Evolutionary conservation across 2,329 filamentous ascomycete genomes (phyloP).

Genomic region (Capronia coronata): DNA sequence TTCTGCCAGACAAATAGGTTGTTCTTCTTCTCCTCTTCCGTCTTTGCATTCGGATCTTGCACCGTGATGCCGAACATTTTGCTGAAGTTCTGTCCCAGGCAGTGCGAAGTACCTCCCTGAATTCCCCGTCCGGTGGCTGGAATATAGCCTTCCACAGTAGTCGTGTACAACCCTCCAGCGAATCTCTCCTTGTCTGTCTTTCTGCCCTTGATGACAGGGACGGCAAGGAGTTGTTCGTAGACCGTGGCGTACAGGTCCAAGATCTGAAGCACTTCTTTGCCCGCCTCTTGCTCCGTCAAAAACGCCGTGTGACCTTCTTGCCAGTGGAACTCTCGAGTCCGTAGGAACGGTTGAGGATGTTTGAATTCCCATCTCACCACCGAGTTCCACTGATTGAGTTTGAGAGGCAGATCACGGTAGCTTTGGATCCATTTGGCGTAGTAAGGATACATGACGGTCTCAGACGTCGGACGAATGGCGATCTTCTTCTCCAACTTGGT

Average conservation of each 20-base stretch:
- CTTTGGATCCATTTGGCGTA: conserved; percentile 96
- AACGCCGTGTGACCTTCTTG: conserved; percentile 95
- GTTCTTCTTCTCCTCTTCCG: conserved; percentile 59
- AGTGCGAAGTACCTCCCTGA: conserved; percentile 91
- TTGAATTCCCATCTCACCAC: conserved; percentile 96
- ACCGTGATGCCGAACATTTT: conserved; percentile 99
- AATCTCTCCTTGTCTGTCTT: conserved; percentile 99
- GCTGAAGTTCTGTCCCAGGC: conserved; percentile 93
- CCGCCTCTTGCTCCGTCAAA: conserved; percentile 73
- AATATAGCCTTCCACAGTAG: conserved; percentile 94
- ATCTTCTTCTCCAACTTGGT: conserved; percentile 81
- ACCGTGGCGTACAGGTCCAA: conserved; percentile 86
- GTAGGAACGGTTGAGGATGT: conserved; percentile 75
- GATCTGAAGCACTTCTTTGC: conserved; percentile 83
- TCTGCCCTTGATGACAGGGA: conserved; percentile 84
- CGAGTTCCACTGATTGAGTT: conserved; percentile 97
- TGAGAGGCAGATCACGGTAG: conserved; percentile 87
- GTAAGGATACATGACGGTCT: conserved; percentile 90
- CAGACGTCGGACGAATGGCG: conserved; percentile 62
- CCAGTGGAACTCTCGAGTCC: conserved; percentile 94
- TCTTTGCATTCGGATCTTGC: conserved; percentile 71
- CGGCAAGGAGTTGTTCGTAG: conserved; percentile 88
- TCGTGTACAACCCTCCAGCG: conserved; percentile 91
- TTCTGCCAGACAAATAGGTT: conserved; percentile 95
- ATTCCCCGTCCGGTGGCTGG: conserved; percentile 93